Percentiles rank a stretch among this genome's conserved stretches.
Conservation (phyloP, 2,329 filamentous ascomycete species). For the Colletotrichum sp. region DNA sequence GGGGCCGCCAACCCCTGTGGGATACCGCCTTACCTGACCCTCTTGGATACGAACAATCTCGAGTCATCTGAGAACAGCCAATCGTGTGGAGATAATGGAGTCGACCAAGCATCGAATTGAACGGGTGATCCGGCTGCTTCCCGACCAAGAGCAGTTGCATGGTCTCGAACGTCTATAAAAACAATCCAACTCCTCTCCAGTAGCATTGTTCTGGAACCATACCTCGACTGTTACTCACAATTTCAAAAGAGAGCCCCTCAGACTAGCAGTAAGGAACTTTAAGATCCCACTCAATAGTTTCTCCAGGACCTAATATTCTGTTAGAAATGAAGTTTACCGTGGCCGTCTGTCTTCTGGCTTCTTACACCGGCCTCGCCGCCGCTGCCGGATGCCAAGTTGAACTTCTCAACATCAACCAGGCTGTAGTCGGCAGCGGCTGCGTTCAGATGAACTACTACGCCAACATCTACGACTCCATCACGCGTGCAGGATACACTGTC, state of each 20-base stretch:
- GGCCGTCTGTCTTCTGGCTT: neutral
- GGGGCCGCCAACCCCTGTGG: neutral
- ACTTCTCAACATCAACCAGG: neutral
- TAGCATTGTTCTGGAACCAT: neutral
- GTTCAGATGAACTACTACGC: neutral
- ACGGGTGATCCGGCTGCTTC: neutral
- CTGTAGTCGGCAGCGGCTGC: neutral
- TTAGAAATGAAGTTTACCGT: neutral
- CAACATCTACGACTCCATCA: neutral
- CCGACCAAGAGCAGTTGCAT: neutral
- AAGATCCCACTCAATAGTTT: accelerated
- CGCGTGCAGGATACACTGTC: neutral
- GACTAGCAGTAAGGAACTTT: neutral
- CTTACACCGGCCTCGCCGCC: neutral
- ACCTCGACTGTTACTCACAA: neutral
- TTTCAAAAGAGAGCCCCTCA: accelerated
- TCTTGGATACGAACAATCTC: neutral
- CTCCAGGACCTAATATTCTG: neutral
- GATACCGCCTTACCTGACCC: neutral
- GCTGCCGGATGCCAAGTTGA: neutral
- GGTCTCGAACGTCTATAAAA: neutral
- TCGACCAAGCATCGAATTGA: neutral
- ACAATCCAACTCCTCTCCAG: accelerated
- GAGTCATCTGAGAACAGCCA: neutral
- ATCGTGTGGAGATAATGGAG: neutral